Evolutionary conservation across 1,284 basidiomycete genomes (phyloP), one percentile per base, ranked within the genome.

Genomic region (Naganishia sp.): DNA sequence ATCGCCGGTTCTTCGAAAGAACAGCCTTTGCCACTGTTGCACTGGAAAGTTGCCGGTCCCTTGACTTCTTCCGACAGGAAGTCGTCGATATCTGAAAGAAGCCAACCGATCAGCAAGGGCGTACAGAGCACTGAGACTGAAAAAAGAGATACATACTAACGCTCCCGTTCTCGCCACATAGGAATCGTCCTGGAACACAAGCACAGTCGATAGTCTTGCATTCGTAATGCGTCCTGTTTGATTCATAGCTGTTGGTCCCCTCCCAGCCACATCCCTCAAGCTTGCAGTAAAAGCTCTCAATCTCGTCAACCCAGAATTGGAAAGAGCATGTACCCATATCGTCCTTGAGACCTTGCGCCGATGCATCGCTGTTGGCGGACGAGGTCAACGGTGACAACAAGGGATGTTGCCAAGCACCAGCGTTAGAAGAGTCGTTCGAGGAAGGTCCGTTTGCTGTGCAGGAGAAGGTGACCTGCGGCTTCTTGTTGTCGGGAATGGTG

Each of bases 281-380:
- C 15, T 86, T 86, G 79, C 95, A 99, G 79, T 97, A 98, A 80
- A 99, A 98, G 0, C 92, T 94, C 76, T 99, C 94, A 65, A 92
- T 85, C 71, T 89, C 84, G 9, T 90, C 92, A 7, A 94, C 92
- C 94, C 94, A 99, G 82, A 99, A 99, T 79, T 98, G 93, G 83
- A 97, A 97, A 47, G 87, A 85, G 76, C 94, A 97, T 1, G 86
- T 85, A n/a, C 80, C 80, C 18, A 68, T 69, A 28, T 74, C 69
- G 15, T 56, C 60, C 52, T 62, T 54, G 6, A 55, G 39, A 15
- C 39, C 49, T 25, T 47, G 23, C 7, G 42, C 47, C 15, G 47
- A 17, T 46, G n/a, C 15, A 21, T 41, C 58, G 13, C 25, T 41
- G 45, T 18, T 5, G 13, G 18, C n/a, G 15, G 15, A 51, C 10